These are phyloP conservation scores for Globisporangium solare DNA, from an alignment of 352 stramenopile genomes.

Conservation along the genomic window DNA sequence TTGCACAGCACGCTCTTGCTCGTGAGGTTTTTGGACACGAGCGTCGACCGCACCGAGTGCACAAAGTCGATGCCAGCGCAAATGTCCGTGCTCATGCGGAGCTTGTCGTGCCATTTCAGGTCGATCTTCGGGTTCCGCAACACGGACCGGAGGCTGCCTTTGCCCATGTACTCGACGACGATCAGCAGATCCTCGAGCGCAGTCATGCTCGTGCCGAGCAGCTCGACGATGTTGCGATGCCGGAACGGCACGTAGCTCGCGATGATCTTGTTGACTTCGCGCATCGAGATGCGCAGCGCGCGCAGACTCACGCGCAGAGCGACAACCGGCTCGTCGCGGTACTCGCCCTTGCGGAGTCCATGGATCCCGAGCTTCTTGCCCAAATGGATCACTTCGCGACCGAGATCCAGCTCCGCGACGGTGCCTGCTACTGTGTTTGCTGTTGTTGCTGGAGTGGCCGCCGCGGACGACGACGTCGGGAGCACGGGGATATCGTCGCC, in stretches of 20 bases:
- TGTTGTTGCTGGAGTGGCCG: slow-evolving; percentile 2
- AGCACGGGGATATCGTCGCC: not conserved
- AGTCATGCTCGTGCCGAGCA: slow-evolving; percentile 55
- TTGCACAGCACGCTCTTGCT: slow-evolving; percentile 55
- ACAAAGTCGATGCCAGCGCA: slow-evolving; percentile 45
- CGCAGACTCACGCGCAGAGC: slow-evolving; percentile 44
- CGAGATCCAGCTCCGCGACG: slow-evolving; percentile 44
- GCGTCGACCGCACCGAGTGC: slow-evolving; percentile 27
- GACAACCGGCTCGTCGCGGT: slow-evolving; percentile 41
- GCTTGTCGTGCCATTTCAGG: slow-evolving; percentile 43
- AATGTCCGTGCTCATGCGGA: slow-evolving; percentile 52
- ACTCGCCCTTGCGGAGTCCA: slow-evolving; percentile 47
- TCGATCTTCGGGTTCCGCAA: slow-evolving; percentile 42
- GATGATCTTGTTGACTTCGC: slow-evolving; percentile 42
- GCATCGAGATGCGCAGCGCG: slow-evolving; percentile 28
- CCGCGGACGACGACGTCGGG: not conserved
- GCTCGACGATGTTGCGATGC: slow-evolving; percentile 64
- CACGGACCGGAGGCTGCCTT: slow-evolving; percentile 54
- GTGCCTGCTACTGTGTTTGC: slow-evolving; percentile 16
- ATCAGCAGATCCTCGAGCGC: slow-evolving; percentile 59
- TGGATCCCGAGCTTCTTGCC: slow-evolving; percentile 52
- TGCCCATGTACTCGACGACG: slow-evolving; percentile 75
- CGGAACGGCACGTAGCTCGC: slow-evolving; percentile 53
- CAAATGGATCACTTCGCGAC: slow-evolving; percentile 36
- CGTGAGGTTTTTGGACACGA: slow-evolving; percentile 48